phyloP scores from a whole-genome alignment of 108 stramenopile species.

The Parietichytrium sp. region DNA sequence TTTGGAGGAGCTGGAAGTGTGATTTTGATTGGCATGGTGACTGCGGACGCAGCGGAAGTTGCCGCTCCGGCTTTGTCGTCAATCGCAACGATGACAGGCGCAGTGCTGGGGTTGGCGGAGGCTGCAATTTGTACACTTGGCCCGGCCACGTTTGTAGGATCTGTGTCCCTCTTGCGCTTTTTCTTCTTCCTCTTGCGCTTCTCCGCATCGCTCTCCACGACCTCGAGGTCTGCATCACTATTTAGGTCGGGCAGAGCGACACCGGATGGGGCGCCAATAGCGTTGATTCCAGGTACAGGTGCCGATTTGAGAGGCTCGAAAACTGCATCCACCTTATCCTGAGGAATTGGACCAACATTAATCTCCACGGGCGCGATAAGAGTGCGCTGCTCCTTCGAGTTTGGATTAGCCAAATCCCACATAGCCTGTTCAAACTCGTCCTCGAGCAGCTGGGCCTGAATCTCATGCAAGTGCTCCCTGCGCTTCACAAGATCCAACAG shows the following conservation, averaged over 20 bases:
- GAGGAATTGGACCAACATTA: background rate
- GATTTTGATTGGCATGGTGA: too few species aligned
- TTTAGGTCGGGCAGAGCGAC: background rate
- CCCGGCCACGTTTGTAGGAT: too few species aligned
- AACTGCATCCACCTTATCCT: slow-evolving; percentile 8
- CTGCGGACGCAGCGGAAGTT: too few species aligned
- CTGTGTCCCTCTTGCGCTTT: too few species aligned
- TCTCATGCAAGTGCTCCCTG: slow-evolving; percentile 22
- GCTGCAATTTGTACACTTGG: too few species aligned
- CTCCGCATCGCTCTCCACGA: background rate
- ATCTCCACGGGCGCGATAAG: background rate
- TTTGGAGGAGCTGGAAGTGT: too few species aligned
- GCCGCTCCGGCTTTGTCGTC: too few species aligned
- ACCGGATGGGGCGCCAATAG: too few species aligned
- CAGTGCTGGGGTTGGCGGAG: too few species aligned
- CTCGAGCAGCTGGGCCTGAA: background rate
- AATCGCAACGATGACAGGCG: too few species aligned
- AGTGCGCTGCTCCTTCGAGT: background rate
- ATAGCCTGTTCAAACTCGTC: slow-evolving; percentile 12
- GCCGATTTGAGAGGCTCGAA: background rate
- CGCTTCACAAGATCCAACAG: background rate
- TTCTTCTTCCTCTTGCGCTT: slow-evolving; percentile 21
- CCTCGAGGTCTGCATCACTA: background rate
- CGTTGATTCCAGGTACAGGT: too few species aligned
- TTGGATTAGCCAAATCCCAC: background rate